Conservation (phyloP, 495 filamentous ascomycete species). For the Penicillium paradoxum region DNA sequence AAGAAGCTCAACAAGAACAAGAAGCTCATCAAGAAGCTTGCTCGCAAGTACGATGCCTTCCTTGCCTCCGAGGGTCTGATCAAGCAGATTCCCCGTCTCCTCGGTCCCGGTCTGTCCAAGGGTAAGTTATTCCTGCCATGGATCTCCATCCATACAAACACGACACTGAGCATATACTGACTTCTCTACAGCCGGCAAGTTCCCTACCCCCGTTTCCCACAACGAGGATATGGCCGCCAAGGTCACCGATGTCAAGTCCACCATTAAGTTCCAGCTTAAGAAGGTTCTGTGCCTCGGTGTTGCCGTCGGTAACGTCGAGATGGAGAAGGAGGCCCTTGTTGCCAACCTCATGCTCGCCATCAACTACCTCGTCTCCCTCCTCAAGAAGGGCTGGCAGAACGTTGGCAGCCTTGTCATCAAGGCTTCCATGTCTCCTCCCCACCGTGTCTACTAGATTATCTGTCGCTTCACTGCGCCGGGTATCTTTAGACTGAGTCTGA, state of each 20-base stretch:
- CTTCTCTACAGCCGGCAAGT: constrained; percentile 79
- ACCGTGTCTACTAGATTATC: constrained; percentile 81
- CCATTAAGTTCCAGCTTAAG: constrained; percentile 99
- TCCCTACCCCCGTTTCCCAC: constrained; percentile 97
- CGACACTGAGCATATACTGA: constrained; percentile 8
- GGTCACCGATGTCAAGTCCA: constrained; percentile 98
- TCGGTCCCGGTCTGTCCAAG: constrained; percentile 98
- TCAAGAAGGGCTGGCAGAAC: constrained; percentile 99
- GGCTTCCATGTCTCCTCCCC: constrained; percentile 97
- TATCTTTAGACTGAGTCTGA: constrained; percentile 19
- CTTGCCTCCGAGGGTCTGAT: constrained; percentile 91
- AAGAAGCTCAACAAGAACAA: constrained; percentile 99
- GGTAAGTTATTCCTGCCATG: constrained; percentile 49
- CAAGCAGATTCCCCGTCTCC: constrained; percentile 99
- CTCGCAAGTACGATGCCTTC: constrained; percentile 99
- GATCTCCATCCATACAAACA: background rate
- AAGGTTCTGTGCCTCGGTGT: constrained; percentile 99
- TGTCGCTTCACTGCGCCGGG: constrained; percentile 31
- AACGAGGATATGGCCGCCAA: constrained; percentile 85
- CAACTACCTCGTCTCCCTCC: constrained; percentile 97
- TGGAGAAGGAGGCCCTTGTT: constrained; percentile 93
- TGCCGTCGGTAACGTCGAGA: constrained; percentile 94
- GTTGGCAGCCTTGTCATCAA: constrained; percentile 98
- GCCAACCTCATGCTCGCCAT: constrained; percentile 97
- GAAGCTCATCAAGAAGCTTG: constrained; percentile 99